Evolutionary conservation across 2,329 filamentous ascomycete species (phyloP), one percentile per base, ranked within the genome.

Genomic region (Colletotrichum lini): DNA sequence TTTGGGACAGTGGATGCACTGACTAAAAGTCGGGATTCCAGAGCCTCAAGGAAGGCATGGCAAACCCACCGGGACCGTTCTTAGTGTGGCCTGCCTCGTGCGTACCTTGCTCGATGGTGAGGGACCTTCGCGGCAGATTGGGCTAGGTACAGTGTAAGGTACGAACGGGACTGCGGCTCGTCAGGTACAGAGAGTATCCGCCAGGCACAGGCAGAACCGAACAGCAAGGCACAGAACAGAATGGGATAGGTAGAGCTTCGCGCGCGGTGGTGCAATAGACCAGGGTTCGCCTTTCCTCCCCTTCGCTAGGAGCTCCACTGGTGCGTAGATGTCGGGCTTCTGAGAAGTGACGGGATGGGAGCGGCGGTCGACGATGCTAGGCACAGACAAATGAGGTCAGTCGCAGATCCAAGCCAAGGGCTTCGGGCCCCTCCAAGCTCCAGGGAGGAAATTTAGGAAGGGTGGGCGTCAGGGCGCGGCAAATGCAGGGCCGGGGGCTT

Each of bases 1-100:
- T 62, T 70, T 70, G 66, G 60, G 67, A 65, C 61, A 45, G 66
- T 72, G 66, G 70, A 70, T 72, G 67, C 66, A 70, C 60, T 70
- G 70, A 72, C 70, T 72, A 70, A 72, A 64, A 65, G 70, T 57
- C 66, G 61, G 70, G 67, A 72, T 61, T 62, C 44, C 56, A 61
- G 66, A 72, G 67, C 66, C 66, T 72, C 70, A 58, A 61, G 60
- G 66, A 70, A 61, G 60, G 56, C 70, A 72, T 70, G 69, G 69
- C 47, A 72, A 72, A 72, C 65, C 69, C 69, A 72, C 69, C 30
- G 23, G 69, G 40, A 44, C 45, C 58, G 68, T 52, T 63, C 57
- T 58, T 71, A 68, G 68, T 54, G 68, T 66, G 68, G 49, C 10
- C 49, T 30, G 23, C 60, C 60, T 63, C 38, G 60, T 63, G 59